Percentiles rank a stretch among this genome's conserved stretches.
Evolutionary conservation across 805 yeast genomes (phyloP).

Genomic region (Candida corydali): DNA sequence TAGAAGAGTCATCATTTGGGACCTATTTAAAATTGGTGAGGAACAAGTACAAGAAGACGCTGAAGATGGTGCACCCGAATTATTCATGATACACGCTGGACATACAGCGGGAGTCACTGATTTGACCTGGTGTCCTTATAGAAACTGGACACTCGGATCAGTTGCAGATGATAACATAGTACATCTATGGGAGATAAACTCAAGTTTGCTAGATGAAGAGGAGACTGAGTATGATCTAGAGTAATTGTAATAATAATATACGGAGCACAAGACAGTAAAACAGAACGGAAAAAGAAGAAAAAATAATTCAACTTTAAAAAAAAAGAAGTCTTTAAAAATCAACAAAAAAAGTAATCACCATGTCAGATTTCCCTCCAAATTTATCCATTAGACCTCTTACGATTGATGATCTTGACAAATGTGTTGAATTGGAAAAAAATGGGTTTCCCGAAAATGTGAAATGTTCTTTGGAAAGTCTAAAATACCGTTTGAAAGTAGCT

Average conservation of each 20-base stretch:
- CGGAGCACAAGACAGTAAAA: background rate
- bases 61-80: slow-evolving; percentile 86
- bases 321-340: too few relatives aligned
- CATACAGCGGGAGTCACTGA: slow-evolving; percentile 77
- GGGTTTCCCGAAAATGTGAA: slow-evolving; percentile 75
- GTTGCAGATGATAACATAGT: slow-evolving; percentile 60
- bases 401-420: slow-evolving; percentile 66
- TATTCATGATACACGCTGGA: slow-evolving; percentile 90
- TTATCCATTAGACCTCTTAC: slow-evolving; percentile 68
- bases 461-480: slow-evolving; percentile 54
- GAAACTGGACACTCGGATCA: slow-evolving; percentile 75
- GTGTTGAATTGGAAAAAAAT: slow-evolving; percentile 53
- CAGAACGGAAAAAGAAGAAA: too few relatives aligned
- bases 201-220: slow-evolving; percentile 21
- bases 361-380: slow-evolving; percentile 46
- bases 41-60: slow-evolving; percentile 85
- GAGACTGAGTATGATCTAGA: slow-evolving; percentile 11
- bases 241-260: slow-evolving; percentile 18
- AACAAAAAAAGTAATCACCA: slow-evolving; percentile 9
- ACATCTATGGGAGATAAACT: slow-evolving; percentile 52
- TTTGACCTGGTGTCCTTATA: slow-evolving; percentile 62
- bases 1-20: slow-evolving; percentile 79
- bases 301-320: too few relatives aligned
- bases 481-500: slow-evolving; percentile 71
- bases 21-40: slow-evolving; percentile 70